Evolutionary conservation across 139 green algal species (phyloP).

Genomic region (Chlamydomonas schloesseri): DNA sequence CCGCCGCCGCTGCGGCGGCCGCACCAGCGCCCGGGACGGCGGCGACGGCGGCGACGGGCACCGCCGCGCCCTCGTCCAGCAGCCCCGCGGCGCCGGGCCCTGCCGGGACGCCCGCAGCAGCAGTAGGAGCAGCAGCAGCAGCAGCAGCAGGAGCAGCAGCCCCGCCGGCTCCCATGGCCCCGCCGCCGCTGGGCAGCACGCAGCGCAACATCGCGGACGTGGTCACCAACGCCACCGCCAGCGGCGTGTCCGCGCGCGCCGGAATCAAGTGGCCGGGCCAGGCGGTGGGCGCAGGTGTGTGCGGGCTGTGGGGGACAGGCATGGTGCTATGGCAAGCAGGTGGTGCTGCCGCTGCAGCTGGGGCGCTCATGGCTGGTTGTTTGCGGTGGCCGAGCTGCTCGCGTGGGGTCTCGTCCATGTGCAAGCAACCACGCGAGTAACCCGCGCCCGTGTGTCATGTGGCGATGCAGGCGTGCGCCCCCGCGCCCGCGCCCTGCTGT

Average conservation of each 20-base stretch:
- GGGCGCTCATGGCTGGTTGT: not conserved
- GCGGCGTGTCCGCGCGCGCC: slow-evolving; percentile 11
- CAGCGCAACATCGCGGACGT: slow-evolving; percentile 46
- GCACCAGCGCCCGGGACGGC: not conserved
- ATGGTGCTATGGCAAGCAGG: not conserved
- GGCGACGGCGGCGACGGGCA: too few species aligned
- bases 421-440: too few species aligned
- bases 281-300: slow-evolving; percentile 19
- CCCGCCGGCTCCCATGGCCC: not conserved
- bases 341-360: not conserved
- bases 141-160: not conserved
- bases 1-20: not conserved
- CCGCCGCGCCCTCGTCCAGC: too few species aligned
- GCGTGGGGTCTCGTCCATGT: too few species aligned
- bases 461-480: slow-evolving; percentile 30
- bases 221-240: slow-evolving; percentile 40
- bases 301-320: not conserved
- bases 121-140: not conserved
- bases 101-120: not conserved
- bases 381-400: too few species aligned
- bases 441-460: too few species aligned
- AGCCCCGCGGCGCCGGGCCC: not conserved
- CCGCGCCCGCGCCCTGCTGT: slow-evolving; percentile 14
- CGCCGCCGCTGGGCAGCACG: slow-evolving; percentile 5
- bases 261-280: slow-evolving; percentile 41